Percentiles rank a stretch among this genome's conserved stretches.
phyloP scores from a whole-genome alignment of 257 asterid genomes.

The Solanum acaule region DNA sequence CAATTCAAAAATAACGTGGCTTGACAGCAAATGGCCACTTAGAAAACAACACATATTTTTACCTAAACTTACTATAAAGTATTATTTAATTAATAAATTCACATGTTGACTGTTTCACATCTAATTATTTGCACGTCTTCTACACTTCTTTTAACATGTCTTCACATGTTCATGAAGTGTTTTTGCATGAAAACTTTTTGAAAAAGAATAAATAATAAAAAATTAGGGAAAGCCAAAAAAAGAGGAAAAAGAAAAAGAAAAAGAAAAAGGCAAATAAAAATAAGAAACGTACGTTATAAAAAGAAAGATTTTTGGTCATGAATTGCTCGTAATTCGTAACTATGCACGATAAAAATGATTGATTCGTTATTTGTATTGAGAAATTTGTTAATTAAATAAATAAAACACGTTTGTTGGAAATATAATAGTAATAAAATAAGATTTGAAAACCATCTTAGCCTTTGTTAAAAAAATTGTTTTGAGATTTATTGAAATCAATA shows the following conservation, averaged over 20 bases:
- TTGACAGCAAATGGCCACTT: slow-evolving; percentile 9
- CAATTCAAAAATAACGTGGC: slow-evolving; percentile 1
- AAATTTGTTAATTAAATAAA: too few relatives aligned
- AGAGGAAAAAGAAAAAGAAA: too few relatives aligned
- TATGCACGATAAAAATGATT: too few relatives aligned
- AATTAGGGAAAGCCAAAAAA: neutral
- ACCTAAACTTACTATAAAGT: neutral
- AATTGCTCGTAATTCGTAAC: neutral
- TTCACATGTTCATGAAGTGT: slow-evolving; percentile 4
- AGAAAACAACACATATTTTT: neutral
- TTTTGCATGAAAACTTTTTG: neutral
- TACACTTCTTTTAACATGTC: neutral
- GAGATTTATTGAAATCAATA: too few relatives aligned
- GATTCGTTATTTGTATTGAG: neutral
- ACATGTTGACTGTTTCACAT: slow-evolving; percentile 5
- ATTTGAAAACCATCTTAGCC: neutral
- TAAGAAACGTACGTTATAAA: neutral
- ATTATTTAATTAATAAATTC: neutral
- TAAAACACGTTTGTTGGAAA: neutral
- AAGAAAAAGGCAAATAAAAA: neutral
- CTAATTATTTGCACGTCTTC: neutral
- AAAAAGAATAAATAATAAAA: neutral
- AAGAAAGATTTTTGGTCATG: neutral
- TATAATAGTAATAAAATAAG: neutral
- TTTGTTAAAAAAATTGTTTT: too few relatives aligned